Conservation (phyloP, 148 eudicot species). For the Diospyros kaki region DNA sequence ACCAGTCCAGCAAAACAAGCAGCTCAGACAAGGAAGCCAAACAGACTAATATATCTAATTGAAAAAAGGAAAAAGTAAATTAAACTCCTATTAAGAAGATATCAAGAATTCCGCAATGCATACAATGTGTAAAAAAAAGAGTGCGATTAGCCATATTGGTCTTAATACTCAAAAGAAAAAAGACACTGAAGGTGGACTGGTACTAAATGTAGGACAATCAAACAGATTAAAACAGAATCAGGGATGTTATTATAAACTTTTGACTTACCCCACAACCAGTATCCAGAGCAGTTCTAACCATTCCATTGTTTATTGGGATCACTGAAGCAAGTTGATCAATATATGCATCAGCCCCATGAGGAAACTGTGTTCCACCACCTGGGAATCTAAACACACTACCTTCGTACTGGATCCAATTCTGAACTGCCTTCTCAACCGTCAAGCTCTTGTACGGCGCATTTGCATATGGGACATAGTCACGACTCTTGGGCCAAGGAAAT, state of each 20-base stretch:
- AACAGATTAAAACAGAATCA: not conserved
- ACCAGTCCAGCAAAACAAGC: not conserved
- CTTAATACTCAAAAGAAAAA: not conserved
- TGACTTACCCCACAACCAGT: slow-evolving; percentile 59
- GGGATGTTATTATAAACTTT: not conserved
- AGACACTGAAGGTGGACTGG: not conserved
- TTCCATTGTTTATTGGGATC: slow-evolving; percentile 42
- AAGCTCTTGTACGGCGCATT: slow-evolving; percentile 54
- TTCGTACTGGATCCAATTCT: slow-evolving; percentile 60
- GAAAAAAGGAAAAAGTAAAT: not conserved
- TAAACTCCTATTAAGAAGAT: not conserved
- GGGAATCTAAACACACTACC: slow-evolving; percentile 54
- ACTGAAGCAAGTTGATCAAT: slow-evolving; percentile 44
- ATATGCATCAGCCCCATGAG: slow-evolving; percentile 54
- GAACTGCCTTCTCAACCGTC: slow-evolving; percentile 56
- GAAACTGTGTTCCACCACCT: slow-evolving; percentile 65
- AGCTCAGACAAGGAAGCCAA: not conserved
- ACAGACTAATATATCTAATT: not conserved
- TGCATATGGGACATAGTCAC: slow-evolving; percentile 55
- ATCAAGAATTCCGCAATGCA: not conserved
- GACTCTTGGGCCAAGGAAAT: slow-evolving; percentile 51
- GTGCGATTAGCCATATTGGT: not conserved
- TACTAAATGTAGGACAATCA: not conserved
- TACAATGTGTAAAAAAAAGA: not conserved
- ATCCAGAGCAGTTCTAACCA: slow-evolving; percentile 51